Conservation (phyloP, 176 grass and related monocot species). For the Carex kokanica region DNA sequence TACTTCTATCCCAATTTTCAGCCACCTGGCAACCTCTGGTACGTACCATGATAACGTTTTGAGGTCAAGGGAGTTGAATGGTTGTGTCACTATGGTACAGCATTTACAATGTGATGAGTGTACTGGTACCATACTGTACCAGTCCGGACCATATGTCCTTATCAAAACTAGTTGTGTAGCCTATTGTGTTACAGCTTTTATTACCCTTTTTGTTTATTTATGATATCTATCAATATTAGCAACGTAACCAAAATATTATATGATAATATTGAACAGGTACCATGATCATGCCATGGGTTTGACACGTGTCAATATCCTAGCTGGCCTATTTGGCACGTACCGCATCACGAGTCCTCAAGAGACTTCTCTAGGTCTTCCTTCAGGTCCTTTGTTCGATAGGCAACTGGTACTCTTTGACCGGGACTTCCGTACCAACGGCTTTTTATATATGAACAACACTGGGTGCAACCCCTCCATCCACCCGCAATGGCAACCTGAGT, state of each 20-base stretch:
- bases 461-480: conserved; percentile 42
- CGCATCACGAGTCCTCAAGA: conserved; percentile 20
- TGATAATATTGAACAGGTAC: conserved; percentile 18
- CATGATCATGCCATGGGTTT: conserved; percentile 50
- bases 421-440: conserved; percentile 36
- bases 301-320: conserved; percentile 47
- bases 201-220: background rate
- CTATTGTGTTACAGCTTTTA: background rate
- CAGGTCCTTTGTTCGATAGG: conserved; percentile 34
- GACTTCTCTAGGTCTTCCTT: conserved; percentile 32
- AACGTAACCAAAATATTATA: background rate
- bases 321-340: conserved; percentile 44
- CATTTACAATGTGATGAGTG: background rate
- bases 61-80: background rate
- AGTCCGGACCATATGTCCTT: background rate
- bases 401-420: conserved; percentile 44
- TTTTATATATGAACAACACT: conserved; percentile 49
- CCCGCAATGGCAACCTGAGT: conserved; percentile 61
- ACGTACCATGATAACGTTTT: background rate
- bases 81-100: background rate
- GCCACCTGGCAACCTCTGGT: conserved; percentile 52
- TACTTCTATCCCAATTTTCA: conserved; percentile 42
- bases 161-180: background rate
- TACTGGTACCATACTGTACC: background rate
- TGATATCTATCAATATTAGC: background rate